Conservation (phyloP, 306 rosid species). For the Vigna reflexopilosa region DNA sequence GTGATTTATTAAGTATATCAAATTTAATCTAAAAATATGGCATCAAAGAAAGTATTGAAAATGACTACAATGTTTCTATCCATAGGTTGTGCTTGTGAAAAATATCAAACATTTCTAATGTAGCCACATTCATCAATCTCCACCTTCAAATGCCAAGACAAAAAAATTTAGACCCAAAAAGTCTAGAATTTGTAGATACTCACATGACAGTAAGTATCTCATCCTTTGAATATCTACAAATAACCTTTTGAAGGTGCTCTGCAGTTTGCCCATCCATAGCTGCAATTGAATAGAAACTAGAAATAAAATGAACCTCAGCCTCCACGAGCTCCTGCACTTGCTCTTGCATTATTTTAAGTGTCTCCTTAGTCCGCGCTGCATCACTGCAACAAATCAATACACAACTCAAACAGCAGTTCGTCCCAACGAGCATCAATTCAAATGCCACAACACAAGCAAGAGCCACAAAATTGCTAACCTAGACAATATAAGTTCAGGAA, state of each 20-base stretch:
- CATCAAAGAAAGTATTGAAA: background rate
- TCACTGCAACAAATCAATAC: conserved; percentile 63
- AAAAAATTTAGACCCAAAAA: conserved; percentile 18
- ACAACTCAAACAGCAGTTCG: conserved; percentile 7
- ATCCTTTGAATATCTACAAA: conserved; percentile 77
- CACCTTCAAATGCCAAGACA: conserved; percentile 4
- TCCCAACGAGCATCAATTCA: conserved; percentile 26
- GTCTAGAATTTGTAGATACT: conserved; percentile 47
- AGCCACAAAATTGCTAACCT: conserved; percentile 62
- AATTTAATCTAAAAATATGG: conserved; percentile 14
- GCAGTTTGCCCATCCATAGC: conserved; percentile 99
- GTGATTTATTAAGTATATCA: conserved; percentile 32
- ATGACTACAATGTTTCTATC: background rate
- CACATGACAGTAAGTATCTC: conserved; percentile 85
- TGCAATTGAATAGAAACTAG: conserved; percentile 96
- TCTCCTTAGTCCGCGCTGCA: conserved; percentile 82
- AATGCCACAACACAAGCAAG: conserved; percentile 1
- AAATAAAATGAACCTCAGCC: conserved; percentile 83
- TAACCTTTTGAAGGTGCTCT: conserved; percentile 83
- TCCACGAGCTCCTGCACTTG: conserved; percentile 70
- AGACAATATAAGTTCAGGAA: conserved; percentile 88
- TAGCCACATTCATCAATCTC: background rate
- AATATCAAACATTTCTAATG: conserved; percentile 4
- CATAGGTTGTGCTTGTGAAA: background rate
- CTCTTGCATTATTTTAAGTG: conserved; percentile 87